Conservation (phyloP, 441 rosid genomes). For the Biscutella laevigata region DNA sequence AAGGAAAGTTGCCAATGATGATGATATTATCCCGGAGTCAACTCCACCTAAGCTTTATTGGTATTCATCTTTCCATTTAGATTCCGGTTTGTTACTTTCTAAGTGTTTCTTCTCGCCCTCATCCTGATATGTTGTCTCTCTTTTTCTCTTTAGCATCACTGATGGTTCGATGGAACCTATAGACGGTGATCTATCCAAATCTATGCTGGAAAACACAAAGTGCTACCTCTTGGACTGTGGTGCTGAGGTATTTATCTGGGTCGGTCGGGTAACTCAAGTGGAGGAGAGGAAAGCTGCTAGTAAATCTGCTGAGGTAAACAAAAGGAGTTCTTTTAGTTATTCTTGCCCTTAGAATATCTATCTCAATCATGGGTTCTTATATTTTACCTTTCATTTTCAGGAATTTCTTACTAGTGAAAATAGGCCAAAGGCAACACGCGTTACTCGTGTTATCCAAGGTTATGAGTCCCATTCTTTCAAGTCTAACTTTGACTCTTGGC, state of each 20-base stretch:
- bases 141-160: constrained; percentile 39
- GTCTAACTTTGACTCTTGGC: constrained; percentile 93
- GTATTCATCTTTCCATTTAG: constrained; percentile 31
- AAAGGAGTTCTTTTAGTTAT: no score
- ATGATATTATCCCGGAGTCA: constrained; percentile 59
- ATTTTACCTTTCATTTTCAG: constrained; percentile 40
- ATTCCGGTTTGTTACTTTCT: background rate
- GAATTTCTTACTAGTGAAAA: constrained; percentile 62
- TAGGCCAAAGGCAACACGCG: constrained; percentile 77
- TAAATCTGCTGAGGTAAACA: constrained; percentile 87
- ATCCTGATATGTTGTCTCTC: constrained; percentile 24
- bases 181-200: constrained; percentile 82
- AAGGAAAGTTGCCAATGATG: constrained; percentile 73
- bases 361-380: constrained; percentile 26
- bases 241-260: constrained; percentile 84
- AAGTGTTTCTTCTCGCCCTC: background rate
- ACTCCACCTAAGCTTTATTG: constrained; percentile 72
- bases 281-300: constrained; percentile 90
- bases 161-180: constrained; percentile 56
- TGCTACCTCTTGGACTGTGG: constrained; percentile 92
- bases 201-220: constrained; percentile 76
- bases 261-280: constrained; percentile 92
- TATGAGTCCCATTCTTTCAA: constrained; percentile 89
- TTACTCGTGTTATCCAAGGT: constrained; percentile 86
- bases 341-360: background rate